Base-by-base conservation (phyloP, 257 asterid genomes). In the Osmanthus fragrans region DNA sequence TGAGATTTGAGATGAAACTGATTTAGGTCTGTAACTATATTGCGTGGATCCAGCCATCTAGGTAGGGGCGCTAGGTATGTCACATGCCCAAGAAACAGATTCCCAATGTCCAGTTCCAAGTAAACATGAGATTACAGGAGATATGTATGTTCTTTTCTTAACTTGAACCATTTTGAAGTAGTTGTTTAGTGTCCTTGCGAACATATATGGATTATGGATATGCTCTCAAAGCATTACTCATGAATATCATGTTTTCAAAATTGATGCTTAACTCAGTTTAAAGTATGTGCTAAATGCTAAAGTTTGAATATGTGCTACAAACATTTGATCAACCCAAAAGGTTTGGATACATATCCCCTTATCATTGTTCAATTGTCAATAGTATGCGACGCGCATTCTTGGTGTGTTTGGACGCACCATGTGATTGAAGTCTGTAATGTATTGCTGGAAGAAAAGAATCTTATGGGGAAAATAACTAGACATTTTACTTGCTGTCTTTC, bases 361-460 rank as follows among this genome's bases (percentile, higher is more conserved):
- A 67, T 73, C 51, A 25, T 66, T 51, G 60, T 51, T 73, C 27
- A 60, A 21, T 19, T 56, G 51, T 69, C 51, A 9, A 68, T 7
- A 29, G 32, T 45, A 1, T 74, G 72, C 19, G 27, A 63, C 51
- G 10, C 3, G 32, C 32, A 25, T 78, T 51, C 72, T 42, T 54
- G 16, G 12, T 69, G 64, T n/a, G 21, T 49, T 29, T 36, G 27
- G 72, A 42, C 42, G 51, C 4, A 70, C 76, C 65, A 18, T 23
- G 36, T 80, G 70, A 29, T 63, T 29, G 71, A 54, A 80, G 63
- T 70, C 30, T 74, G 75, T 54, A 56, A 73, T 60, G 58, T 42
- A 70, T 47, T 36, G 64, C 39, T 54, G 63, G 71, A 70, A 63
- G 32, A 40, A 37, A 3, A 12, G 32, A 34, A 4, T 30, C 63